These are phyloP conservation scores for Pseudocercospora vitis DNA, from an alignment of 2,329 filamentous ascomycete species.

Conservation along the genomic window DNA sequence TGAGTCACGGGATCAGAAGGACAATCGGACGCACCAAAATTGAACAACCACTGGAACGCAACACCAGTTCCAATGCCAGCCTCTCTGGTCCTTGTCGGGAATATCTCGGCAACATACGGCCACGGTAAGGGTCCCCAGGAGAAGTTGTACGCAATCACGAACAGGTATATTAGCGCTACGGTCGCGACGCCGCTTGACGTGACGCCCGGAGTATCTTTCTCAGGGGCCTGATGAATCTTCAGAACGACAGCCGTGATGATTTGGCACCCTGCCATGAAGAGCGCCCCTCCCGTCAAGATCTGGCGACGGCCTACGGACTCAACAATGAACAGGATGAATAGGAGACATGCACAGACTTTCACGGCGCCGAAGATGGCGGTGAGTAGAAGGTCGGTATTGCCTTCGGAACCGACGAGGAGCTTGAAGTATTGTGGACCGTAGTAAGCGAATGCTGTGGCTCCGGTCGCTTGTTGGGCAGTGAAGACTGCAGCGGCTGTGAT, in stretches of 20 bases:
- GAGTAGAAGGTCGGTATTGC: conserved; percentile 48
- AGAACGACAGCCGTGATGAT: conserved; percentile 37
- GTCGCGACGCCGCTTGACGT: conserved; percentile 50
- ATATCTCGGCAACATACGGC: conserved; percentile 45
- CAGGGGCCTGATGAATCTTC: conserved; percentile 29
- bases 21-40: conserved; percentile 39
- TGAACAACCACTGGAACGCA: conserved; percentile 52
- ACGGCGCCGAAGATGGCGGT: conserved; percentile 57
- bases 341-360: conserved; percentile 52
- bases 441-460: conserved; percentile 56
- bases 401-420: conserved; percentile 49
- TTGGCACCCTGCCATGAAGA: conserved; percentile 41
- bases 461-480: conserved; percentile 55
- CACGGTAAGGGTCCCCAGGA: conserved; percentile 51
- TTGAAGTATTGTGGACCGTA: conserved; percentile 58
- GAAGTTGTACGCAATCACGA: conserved; percentile 55
- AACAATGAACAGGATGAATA: conserved; percentile 56
- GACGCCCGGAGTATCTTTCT: conserved; percentile 23
- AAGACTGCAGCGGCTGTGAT: conserved; percentile 51
- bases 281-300: conserved; percentile 36
- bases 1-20: not conserved
- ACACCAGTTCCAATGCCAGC: conserved; percentile 52
- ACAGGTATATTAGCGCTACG: conserved; percentile 56
- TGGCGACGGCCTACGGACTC: conserved; percentile 51
- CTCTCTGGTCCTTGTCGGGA: conserved; percentile 52